Percentiles rank a stretch among this genome's conserved stretches.
These are phyloP conservation scores for Pseudogymnoascus sp. DNA, from an alignment of 2,329 filamentous ascomycete species.

Conservation along the genomic window DNA sequence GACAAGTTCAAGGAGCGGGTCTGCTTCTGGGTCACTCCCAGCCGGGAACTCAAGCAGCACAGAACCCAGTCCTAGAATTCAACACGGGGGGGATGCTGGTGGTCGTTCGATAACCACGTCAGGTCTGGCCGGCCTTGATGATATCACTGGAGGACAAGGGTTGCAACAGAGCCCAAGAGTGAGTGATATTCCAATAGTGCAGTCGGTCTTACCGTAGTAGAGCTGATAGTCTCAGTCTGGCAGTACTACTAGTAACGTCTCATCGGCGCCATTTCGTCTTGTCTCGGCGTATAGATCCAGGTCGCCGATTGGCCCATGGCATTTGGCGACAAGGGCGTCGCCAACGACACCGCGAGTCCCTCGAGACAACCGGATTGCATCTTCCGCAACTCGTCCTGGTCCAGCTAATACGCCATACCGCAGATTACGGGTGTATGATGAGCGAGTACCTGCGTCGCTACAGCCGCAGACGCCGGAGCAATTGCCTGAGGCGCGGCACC, in stretches of 20 bases:
- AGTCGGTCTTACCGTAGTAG: neutral
- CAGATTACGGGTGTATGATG: constrained; percentile 39
- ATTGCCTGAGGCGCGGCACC: constrained; percentile 42
- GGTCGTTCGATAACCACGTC: neutral
- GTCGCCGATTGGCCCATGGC: constrained; percentile 6
- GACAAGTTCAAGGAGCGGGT: constrained; percentile 19
- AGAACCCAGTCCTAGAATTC: neutral
- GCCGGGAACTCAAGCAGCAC: neutral
- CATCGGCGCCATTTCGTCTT: constrained; percentile 5
- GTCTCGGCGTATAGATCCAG: constrained; percentile 10
- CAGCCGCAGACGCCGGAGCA: constrained; percentile 46
- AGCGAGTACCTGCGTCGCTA: constrained; percentile 34
- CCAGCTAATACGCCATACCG: constrained; percentile 22
- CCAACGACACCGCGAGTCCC: constrained; percentile 5
- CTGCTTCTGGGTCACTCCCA: constrained; percentile 18
- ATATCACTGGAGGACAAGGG: neutral
- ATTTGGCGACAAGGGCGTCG: constrained; percentile 1
- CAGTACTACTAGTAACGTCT: constrained; percentile 8
- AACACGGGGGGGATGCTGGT: neutral
- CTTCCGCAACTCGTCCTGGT: constrained; percentile 13
- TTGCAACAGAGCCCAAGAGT: neutral
- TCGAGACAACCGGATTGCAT: constrained; percentile 12
- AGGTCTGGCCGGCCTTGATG: neutral
- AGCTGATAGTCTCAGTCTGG: constrained; percentile 2
- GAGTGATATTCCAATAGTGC: constrained; percentile 11